Evolutionary conservation across 805 yeast species (phyloP), one percentile per base, ranked within the genome.

Genomic region (Candida methanosorbosa): DNA sequence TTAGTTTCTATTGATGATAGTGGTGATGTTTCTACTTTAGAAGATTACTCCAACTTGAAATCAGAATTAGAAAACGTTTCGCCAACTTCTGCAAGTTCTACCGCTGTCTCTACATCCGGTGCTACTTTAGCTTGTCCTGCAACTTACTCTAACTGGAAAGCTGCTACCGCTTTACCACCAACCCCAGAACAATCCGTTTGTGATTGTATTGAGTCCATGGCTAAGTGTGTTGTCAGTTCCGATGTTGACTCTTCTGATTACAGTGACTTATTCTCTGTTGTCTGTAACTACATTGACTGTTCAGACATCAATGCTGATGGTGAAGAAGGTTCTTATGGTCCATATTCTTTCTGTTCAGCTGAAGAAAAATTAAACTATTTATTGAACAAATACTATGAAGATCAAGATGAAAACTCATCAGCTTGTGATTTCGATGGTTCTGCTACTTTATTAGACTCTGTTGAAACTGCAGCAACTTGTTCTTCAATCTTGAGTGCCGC

Each of bases 341-440:
- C 73, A n/a, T 72, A 61, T 57, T 78, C 87, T 2, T 80, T 64
- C 72, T 85, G 95, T 59, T 66, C 74, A 29, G 67, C 80, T 43
- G 72, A 76, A 63, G 81, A 78, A 36, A 75, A 80, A 63, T 68
- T 84, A 48, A 72, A 80, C 36, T 83, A 58, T 59, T 57, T 81
- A 38, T 60, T 84, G 57, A 78, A 82, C 66, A 57, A 59, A 42
- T 83, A 83, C 66, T 77, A 76, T 56, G 55, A 55, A 33, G 61
- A 59, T 27, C 68, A 78, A 40, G 64, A 61, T 42, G 54, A 56
- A 33, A 42, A 46, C 32, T 37, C 56, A 2, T 57, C 72, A 34
- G 88, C 81, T 38, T 84, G 94, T 64, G 75, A 72, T 56, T 84
- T 81, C 57, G 54, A 54, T 37, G 90, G 94, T 36, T 68, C 79